Base-by-base conservation (phyloP, 805 yeast genomes). In the Brettanomyces naardenensis region DNA sequence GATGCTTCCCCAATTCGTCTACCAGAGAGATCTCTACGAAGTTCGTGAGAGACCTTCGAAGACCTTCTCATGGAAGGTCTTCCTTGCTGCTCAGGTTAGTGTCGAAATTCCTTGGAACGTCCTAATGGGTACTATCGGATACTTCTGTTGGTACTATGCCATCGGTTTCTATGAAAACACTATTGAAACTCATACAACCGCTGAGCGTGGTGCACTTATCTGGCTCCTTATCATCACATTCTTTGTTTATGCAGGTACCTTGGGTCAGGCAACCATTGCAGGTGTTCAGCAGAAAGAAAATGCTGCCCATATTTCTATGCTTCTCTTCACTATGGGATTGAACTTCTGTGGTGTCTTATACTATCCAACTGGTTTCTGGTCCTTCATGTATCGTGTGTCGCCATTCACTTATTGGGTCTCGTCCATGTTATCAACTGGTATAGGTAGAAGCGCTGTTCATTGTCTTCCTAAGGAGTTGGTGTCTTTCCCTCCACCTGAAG, bases 281-380 rank as follows among this genome's bases (percentile, higher is more conserved):
- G 80, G 80, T 51, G 63, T 69, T 35, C 78, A 78, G 39, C 45
- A 68, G 22, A 74, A 69, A 19, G 79, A 73, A 39, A 75, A 77
- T 48, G 88, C 84, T 34, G 85, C 81, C 43, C 76, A 78, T 47
- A 42, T 77, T 39, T 70, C 75, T 1, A 62, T 72, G 27, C 51
- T 81, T 48, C 51, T 78, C 43, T 80, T 76, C 58, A 74, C 82
- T 2, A 59, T 80, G 67, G 65, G 75, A 28, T 62, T 84, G 61
- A 71, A 73, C 38, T 81, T 83, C 73, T 80, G 87, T 69, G 95
- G 95, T 69, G 85, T 80, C 31, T 63, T 84, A 62, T 76, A 73
- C 13, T 64, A 73, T 19, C 71, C 76, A 31, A 53, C 64, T 15
- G 76, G 86, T n/a, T 84, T 84, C 67, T 75, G 89, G 88, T 64